Evolutionary conservation across 768 basidiomycete species (phyloP), one percentile per base, ranked within the genome.

Genomic region (Mycena vulgaris): DNA sequence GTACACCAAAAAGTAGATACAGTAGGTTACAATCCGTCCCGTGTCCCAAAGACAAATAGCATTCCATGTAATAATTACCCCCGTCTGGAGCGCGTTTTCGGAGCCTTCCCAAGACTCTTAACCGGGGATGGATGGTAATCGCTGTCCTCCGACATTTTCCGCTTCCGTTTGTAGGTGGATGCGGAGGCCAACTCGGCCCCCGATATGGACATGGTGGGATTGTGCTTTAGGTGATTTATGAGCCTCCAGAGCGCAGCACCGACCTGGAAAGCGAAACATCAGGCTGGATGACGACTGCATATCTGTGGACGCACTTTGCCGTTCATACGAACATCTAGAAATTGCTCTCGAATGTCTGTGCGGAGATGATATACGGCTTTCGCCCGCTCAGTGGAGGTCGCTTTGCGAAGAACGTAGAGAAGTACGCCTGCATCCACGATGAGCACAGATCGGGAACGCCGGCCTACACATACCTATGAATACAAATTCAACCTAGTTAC

Each of bases 401-500:
- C 82, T 27, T 84, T 80, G 17, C 85, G 83, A 63, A 93, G 80
- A 5, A 89, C 79, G 73, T 83, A 92, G 16, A 95, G 82, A 16
- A 94, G 78, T 25, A 94, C 89, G 65, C 93, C 94, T 95, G 7
- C 42, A 47, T 45, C 19, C 4, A 13, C 60, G 39, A 69, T 55
- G n/a, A 63, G 19, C 28, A 68, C 21, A 53, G 31, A 53, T 6
- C 25, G 21, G 21, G 30, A 42, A 28, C 6, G n/a, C 13, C 10
- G 56, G 30, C 10, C 17, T 8, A n/a, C 19, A 23, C 30, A 51
- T 51, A 95, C 95, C 93, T 47, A 94, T 90, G 78, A 93, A 95
- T 35, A 95, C 89, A 76, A 95, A 93, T 75, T 94, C 92, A 10
- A 91, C 89, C 2, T 93, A 93, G 2, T 92, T 16, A 49, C n/a